Base-by-base conservation (phyloP, 2,329 filamentous ascomycete genomes). In the Emydomyces testavorans region DNA sequence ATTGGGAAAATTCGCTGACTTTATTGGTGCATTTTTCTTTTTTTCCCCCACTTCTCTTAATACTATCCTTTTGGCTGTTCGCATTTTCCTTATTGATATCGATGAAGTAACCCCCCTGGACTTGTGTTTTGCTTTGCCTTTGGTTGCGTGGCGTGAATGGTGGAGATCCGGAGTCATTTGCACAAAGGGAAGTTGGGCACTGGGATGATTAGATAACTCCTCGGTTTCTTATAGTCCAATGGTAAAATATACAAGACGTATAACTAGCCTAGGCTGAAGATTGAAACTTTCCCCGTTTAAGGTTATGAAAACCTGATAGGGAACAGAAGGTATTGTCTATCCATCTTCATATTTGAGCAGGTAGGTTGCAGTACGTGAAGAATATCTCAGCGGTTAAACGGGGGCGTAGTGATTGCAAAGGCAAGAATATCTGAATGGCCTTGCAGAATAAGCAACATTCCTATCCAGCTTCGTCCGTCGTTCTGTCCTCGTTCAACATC, bases 141-240 rank as follows among this genome's bases (percentile, higher is more conserved):
- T 39, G 26, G 21, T 18, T 32, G 44, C 45, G 40, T 47, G 45
- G 45, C 45, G 45, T 47, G 29, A 47, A 32, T 34, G 45, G 45
- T 40, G 26, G 36, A 35, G 11, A 40, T 47, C 6, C 40, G 45
- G 45, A 47, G 45, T 47, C 26, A 40, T 47, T 39, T 47, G 35
- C 28, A 20, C 35, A 47, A 40, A 40, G 35, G 32, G 16, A 40
- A 47, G 28, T 13, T 40, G 18, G 36, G 37, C 11, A 39, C 6
- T 24, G 24, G 29, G 20, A 40, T 35, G 20, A 32, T 34, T 47
- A 40, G 18, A 47, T 40, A 34, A 39, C 36, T 26, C 26, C 28
- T 28, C 15, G 15, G 26, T 31, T 46, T 46, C 34, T 26, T 38
- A 7, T 5, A 20, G 23, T 37, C n/a, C 43, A 38, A 46, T 38